Conservation (phyloP, 805 yeast species). For the Monosporozyma siamensis region DNA sequence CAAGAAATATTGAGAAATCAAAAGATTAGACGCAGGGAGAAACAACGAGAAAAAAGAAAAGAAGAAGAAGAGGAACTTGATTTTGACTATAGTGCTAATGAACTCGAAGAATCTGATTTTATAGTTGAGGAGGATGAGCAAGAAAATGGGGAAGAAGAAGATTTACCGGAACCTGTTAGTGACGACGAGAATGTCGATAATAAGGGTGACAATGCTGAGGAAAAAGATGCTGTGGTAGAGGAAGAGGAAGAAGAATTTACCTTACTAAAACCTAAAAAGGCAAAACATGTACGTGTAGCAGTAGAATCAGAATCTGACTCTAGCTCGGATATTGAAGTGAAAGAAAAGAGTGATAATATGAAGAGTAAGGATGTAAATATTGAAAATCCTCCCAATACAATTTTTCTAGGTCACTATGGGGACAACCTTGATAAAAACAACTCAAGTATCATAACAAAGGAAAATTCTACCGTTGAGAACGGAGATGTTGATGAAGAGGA, state of each 20-base stretch:
- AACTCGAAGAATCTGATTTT: constrained; percentile 11
- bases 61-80: constrained; percentile 13
- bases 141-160: constrained; percentile 11
- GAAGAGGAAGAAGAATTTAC: constrained; percentile 22
- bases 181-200: constrained; percentile 19
- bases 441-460: background rate
- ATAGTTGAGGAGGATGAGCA: constrained; percentile 8
- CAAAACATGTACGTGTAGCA: constrained; percentile 1
- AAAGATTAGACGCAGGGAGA: constrained; percentile 37
- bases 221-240: constrained; percentile 7
- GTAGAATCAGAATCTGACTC: constrained; percentile 9
- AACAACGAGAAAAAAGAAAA: constrained; percentile 28
- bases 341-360: background rate
- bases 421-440: constrained; percentile 10
- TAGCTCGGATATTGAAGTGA: background rate
- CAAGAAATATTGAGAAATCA: constrained; percentile 42
- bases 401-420: constrained; percentile 26
- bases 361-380: background rate
- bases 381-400: constrained; percentile 8
- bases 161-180: constrained; percentile 15
- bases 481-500: constrained; percentile 2
- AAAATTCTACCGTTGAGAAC: background rate
- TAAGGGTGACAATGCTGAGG: background rate
- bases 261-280: constrained; percentile 1
- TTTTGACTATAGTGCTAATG: constrained; percentile 18